phyloP scores from a whole-genome alignment of 371 early-diverging fungal genomes.

The Lichtheimia corymbifera region DNA sequence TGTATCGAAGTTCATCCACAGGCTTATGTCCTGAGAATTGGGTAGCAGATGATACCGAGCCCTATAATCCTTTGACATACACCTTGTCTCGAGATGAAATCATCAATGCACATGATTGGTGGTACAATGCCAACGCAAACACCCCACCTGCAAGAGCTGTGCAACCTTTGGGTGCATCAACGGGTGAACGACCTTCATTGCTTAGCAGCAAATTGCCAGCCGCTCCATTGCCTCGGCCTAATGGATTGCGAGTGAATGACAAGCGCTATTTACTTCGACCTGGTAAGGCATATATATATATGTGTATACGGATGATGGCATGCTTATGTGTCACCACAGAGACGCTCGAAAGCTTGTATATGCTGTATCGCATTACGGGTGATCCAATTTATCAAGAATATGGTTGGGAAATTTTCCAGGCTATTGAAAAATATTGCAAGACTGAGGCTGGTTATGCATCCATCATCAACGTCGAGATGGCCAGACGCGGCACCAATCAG shows the following conservation, averaged over 20 bases:
- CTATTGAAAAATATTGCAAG: constrained; percentile 68
- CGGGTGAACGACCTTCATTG: too few species aligned
- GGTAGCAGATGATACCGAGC: constrained; percentile 23
- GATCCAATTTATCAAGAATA: constrained; percentile 74
- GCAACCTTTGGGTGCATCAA: neutral
- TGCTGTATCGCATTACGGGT: constrained; percentile 73
- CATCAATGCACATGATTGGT: constrained; percentile 26
- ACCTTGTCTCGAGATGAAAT: constrained; percentile 23
- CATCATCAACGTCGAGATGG: constrained; percentile 55
- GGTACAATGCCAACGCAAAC: constrained; percentile 18
- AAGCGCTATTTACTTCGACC: constrained; percentile 24
- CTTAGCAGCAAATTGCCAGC: neutral
- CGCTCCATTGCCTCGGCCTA: constrained; percentile 8
- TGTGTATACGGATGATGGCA: too few species aligned
- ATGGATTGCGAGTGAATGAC: constrained; percentile 11
- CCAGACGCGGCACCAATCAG: constrained; percentile 34
- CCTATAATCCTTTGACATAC: constrained; percentile 38
- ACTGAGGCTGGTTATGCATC: constrained; percentile 64
- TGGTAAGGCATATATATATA: constrained; percentile 19
- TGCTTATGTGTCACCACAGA: constrained; percentile 46
- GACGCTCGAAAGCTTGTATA: constrained; percentile 77
- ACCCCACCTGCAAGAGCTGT: too few species aligned
- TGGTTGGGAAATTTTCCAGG: constrained; percentile 73
- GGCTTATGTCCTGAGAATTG: constrained; percentile 62
- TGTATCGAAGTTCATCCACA: constrained; percentile 54